Evolutionary conservation across 108 stramenopile species (phyloP), one percentile per base, ranked within the genome.

Genomic region (Cyclostephanos tholiformis): DNA sequence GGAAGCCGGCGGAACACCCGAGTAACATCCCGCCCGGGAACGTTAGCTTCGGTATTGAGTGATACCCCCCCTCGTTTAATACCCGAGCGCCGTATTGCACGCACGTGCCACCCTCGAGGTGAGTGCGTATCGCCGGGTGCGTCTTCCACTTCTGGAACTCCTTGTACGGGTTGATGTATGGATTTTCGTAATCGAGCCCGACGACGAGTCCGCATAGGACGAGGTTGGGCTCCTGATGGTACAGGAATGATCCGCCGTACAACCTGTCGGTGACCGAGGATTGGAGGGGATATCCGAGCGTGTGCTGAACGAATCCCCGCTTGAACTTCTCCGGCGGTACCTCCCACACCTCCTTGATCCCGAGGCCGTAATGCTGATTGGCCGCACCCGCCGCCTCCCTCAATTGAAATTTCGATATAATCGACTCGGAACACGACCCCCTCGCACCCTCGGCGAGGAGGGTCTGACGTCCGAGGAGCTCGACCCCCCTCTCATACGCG

Each of bases 281-380:
- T 66, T 97, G 96, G 46, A 98, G 85, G 11, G 99, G 99, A 86
- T 84, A 99, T 19, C 99, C 99, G 52, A 99, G 71, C 2, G 98
- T 97, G 84, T 99, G 99, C 82, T 98, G 98, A 0, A 99, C 96
- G 36, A 96, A 91, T 29, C 99, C 99, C 8, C 88, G 84, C 72
- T 95, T 84, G 69, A 93, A 95, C 39, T 83, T 85, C 67, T 97
- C 97, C 52, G 84, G 72, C 0, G 97, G 97, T 13, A 99, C 83
- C 76, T 97, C 91, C 99, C 99, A 99, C 23, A 99, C 98, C 75
- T 99, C 99, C 84, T 99, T 99, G 76, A 99, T 87, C 2, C 99
- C 99, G 72, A 99, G 77, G 11, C 98, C 98, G 79, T 97, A 99
- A 26, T 97, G 95, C 79, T 99, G 99, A 30, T 75, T 81, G 16